These are phyloP conservation scores for Eucalyptus erythrocorys DNA, from an alignment of 345 rosid species.

Conservation along the genomic window DNA sequence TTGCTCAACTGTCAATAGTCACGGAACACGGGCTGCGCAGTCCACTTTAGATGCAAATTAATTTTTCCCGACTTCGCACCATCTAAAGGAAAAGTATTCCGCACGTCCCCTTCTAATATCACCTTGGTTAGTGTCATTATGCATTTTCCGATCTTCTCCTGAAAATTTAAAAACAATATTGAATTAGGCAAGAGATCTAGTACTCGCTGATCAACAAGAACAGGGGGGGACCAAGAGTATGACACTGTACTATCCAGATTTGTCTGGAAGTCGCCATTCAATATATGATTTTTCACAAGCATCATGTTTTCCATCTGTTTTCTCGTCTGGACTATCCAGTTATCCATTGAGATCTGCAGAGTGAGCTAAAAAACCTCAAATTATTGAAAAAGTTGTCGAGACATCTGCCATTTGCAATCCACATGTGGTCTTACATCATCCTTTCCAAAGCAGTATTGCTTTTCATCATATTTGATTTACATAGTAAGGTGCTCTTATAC, in stretches of 20 bases:
- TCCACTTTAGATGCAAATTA: conserved; percentile 65
- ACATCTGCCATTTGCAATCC: not conserved
- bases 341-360: not conserved
- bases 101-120: conserved; percentile 62
- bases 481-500: not conserved
- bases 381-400: rapidly evolving
- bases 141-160: conserved; percentile 75
- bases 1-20: conserved; percentile 8
- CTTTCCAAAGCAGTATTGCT: not conserved
- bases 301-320: not conserved
- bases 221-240: not conserved
- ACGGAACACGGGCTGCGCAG: conserved; percentile 49
- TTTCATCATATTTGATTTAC: not conserved
- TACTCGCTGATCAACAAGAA: not conserved
- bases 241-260: not conserved
- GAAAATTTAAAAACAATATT: not conserved
- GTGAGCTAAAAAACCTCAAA: not conserved
- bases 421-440: not conserved
- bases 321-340: not conserved
- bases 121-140: conserved; percentile 83
- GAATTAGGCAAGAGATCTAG: not conserved
- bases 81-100: conserved; percentile 41
- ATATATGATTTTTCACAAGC: not conserved
- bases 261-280: not conserved
- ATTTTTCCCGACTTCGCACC: conserved; percentile 67